A percentile compares a stretch with the other conserved stretches of the same genome.
Evolutionary conservation across 2,329 filamentous ascomycete genomes (phyloP).

Genomic region (Triangularia verruculosa): DNA sequence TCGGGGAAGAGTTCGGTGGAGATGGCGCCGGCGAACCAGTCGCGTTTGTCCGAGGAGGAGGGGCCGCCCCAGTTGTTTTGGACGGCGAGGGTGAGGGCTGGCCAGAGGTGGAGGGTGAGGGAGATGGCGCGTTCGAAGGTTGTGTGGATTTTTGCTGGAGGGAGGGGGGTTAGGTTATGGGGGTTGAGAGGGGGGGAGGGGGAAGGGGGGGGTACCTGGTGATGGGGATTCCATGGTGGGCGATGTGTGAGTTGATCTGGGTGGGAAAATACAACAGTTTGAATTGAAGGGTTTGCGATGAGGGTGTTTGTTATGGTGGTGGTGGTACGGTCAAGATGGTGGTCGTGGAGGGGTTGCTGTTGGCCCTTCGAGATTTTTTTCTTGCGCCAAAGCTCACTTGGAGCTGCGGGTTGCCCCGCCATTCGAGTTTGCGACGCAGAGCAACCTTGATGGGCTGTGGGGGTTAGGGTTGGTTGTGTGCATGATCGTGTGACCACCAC

Average conservation of each 20-base stretch:
- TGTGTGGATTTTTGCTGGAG: slow-evolving; percentile 53
- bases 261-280: too few relatives aligned
- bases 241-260: neutral
- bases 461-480: slow-evolving; percentile 4
- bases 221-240: slow-evolving; percentile 14
- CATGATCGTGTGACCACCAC: neutral
- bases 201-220: slow-evolving; percentile 15
- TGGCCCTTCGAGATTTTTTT: slow-evolving; percentile 16
- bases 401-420: neutral
- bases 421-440: neutral
- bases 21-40: slow-evolving; percentile 91
- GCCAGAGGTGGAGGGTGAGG: slow-evolving; percentile 83
- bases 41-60: slow-evolving; percentile 79
- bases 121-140: slow-evolving; percentile 86
- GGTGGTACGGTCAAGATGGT: neutral
- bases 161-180: slow-evolving; percentile 8
- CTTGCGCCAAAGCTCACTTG: slow-evolving; percentile 6
- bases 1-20: slow-evolving; percentile 76
- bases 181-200: slow-evolving; percentile 7
- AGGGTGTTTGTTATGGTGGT: too few relatives aligned
- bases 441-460: slow-evolving; percentile 9
- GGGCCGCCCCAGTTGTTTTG: slow-evolving; percentile 85
- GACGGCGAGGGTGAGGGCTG: slow-evolving; percentile 81
- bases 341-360: slow-evolving; percentile 22
- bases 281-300: neutral